Evolutionary conservation across 2,329 filamentous ascomycete genomes (phyloP), one percentile per base, ranked within the genome.

Genomic region (Erysiphe pulchra): DNA sequence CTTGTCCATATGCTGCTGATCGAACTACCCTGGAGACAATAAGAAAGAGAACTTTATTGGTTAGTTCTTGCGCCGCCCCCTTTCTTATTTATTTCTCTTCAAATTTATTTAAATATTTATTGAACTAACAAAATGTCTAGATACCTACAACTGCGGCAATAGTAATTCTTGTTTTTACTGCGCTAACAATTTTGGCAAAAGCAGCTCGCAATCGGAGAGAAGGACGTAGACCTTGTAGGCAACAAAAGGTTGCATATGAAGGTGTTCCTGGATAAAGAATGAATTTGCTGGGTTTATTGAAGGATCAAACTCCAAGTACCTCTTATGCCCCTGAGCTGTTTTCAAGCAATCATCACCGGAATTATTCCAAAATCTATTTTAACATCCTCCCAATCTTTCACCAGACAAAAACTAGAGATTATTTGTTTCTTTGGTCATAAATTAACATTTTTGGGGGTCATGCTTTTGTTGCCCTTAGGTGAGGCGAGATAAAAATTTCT

Each of bases 221-320:
- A 51, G 68, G 64, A 41, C 65, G 65, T 52, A 64, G 68, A 51
- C 67, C 63, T 42, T 66, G 65, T 53, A 65, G 68, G 52, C 59
- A 61, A 17, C 63, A 63, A 48, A 71, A 71, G 1, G 75, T 72
- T 68, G 71, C 77, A 53, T 79, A 80, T 61, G 76, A 80, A 55
- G 76, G 76, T 14, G 73, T 80, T 44, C 75, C 75, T n/a, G 40
- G 40, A 13, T 56, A 20, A 42, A 31, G 1, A 12, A 40, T 13
- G n/a, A 40, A 24, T 40, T 7, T 28, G 1, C 24, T 28, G 4
- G 8, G 24, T 5, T 28, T 3, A 28, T 8, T 28, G 7, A 28
- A 28, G 8, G 8, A 28, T 8, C 8, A 28, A 28, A 9, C 24
- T 28, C 24, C 24, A 28, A 5, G 4, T 28, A 9, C 24, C 24